Base-by-base conservation (phyloP, 495 filamentous ascomycete genomes). In the Penicillium maclennaniae region DNA sequence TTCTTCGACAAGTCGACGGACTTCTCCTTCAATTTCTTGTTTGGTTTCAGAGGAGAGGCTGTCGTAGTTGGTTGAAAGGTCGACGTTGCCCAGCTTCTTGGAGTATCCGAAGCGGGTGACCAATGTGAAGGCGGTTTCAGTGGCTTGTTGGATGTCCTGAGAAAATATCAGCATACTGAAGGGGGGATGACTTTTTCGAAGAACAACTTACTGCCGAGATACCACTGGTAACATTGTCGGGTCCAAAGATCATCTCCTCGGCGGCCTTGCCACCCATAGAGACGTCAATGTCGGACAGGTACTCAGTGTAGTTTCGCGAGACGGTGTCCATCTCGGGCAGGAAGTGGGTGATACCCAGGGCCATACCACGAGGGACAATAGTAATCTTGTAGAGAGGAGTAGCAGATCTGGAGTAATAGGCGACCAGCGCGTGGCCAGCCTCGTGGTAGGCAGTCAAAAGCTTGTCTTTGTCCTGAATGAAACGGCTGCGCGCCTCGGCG, bases 381-480 rank as follows among this genome's bases (percentile, higher is more conserved):
- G 93, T 98, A 50, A 95, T 91, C 72, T 98, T 98, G 79, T 98
- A 96, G 7, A 98, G 73, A 4, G 87, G 88, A 34, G 77, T 82
- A 16, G 84, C 78, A 6, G 79, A 83, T 34, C 82, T 78, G 10
- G 89, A 90, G 54, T 89, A 89, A 65, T 95, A 82, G 21, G 83
- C 85, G 59, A 97, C 89, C 6, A 98, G 80, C 4, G 95, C 91
- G 69, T 98, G 93, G 2, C 93, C 93, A 51, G 91, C 93, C 69
- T 98, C 93, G 71, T 98, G 93, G 60, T 98, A 98, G 2, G 93
- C 93, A 34, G 93, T 98, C 78, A 91, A 84, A 47, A 87, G 64
- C 67, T 85, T 87, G 68, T 97, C 92, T 71, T 92, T 87, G 47
- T 90, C 80, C 42, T 87, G 87, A 53, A 97, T 95, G 53, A 97